Evolutionary conservation across 306 rosid genomes (phyloP), one percentile per base, ranked within the genome.

Genomic region (Quercus wislizeni): DNA sequence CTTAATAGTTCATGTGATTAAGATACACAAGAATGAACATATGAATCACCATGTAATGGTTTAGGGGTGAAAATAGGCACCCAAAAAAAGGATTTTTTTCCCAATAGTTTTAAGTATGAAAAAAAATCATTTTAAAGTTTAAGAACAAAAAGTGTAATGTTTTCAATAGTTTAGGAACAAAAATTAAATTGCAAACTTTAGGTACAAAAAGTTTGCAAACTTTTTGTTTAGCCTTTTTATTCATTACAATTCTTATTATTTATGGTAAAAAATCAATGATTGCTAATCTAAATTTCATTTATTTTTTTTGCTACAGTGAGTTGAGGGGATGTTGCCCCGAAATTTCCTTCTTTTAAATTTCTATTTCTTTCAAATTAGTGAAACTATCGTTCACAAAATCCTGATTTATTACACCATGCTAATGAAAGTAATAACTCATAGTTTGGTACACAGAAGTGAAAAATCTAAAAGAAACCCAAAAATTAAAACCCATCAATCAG

Each of bases 381-480:
- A 67, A 21, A 21, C 52, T 67, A 67, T n/a, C 4, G 38, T 35
- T 67, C 51, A 25, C 72, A 33, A 33, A 19, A 33, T 9, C 3
- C 25, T n/a, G 15, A 18, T 33, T 8, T 19, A 21, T 33, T 33
- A 33, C 21, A 33, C 25, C 5, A 67, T 9, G 25, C 49, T 33
- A n/a, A 33, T 43, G 25, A 67, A 33, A 19, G 51, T 1, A 19
- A 19, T 33, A 67, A 33, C 71, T 43, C 51, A 18, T n/a, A 18
- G 72, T 67, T 19, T 35, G 51, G 72, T 23, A 67, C 72, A 67
- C 28, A 4, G 72, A 12, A 54, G 33, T n/a, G 8, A 54, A 35
- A 58, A 59, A 70, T n/a, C 14, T 18, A 81, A 76, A 15, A 20
- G 30, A 70, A 35, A 62, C 74, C 59, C 67, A 69, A 15, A 68